Evolutionary conservation across 164 flowering plant genomes (phyloP).

Genomic region (Dillenia turbinata): DNA sequence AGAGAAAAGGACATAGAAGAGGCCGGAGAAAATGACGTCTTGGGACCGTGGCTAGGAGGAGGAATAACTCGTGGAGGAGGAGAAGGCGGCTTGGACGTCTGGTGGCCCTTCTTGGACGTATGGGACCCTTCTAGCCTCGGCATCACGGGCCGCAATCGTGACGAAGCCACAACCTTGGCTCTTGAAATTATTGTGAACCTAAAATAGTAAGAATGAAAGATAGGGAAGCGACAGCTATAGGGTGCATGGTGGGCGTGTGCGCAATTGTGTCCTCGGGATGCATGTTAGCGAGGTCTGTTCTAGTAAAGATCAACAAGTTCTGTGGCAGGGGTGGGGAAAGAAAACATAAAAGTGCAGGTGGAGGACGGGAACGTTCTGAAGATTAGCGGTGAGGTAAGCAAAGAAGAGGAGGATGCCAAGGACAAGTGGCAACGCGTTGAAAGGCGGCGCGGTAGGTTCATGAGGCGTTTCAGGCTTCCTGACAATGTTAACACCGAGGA

Average conservation of each 20-base stretch:
- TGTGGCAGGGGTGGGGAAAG: slow-evolving; percentile 22
- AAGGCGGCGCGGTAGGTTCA: slow-evolving; percentile 9
- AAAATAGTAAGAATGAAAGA: neutral
- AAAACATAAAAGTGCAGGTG: slow-evolving; percentile 23
- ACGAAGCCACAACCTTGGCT: slow-evolving; percentile 6
- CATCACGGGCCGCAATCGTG: too few species aligned
- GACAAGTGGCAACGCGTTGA: slow-evolving; percentile 10
- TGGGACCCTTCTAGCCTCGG: slow-evolving; percentile 14
- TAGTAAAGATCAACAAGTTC: neutral
- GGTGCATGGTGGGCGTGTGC: slow-evolving; percentile 9
- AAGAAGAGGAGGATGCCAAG: neutral
- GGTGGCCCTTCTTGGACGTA: neutral
- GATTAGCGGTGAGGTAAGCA: slow-evolving; percentile 18
- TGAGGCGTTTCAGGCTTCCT: slow-evolving; percentile 9
- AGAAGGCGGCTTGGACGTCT: too few species aligned
- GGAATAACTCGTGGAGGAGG: neutral
- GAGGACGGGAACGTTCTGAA: slow-evolving; percentile 15
- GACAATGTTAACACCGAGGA: slow-evolving; percentile 9
- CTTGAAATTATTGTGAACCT: neutral
- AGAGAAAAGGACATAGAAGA: too few species aligned
- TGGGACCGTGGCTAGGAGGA: neutral
- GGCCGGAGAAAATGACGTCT: neutral
- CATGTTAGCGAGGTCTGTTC: neutral
- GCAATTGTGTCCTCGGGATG: slow-evolving; percentile 7
- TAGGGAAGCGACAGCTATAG: neutral